Base-by-base conservation (phyloP, 441 rosid species). In the Gossypium trilobum region DNA sequence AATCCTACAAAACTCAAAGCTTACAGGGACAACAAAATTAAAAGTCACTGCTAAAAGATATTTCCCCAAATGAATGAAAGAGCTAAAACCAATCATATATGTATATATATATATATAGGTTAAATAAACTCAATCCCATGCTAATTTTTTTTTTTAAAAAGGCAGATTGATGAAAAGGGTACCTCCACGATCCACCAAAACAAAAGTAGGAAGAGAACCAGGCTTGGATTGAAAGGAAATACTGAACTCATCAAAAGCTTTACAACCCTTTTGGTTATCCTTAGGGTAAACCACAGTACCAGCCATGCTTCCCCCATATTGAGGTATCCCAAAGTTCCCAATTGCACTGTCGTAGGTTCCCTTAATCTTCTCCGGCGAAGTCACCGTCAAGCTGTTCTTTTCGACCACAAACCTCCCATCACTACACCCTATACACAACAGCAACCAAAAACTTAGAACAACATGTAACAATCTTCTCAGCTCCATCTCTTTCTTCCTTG, bases 251-350 rank as follows among this genome's bases (percentile, higher is more conserved):
- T 84, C 80, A 63, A 91, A 92, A 52, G 81, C 91, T 29, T 82
- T 87, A 27, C 99, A 95, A 1, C 90, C 96, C 78, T 93, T 90
- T 77, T 42, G 85, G 77, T 95, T 93, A 66, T 89, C 86, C 70
- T 85, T 89, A 0, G 96, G 97, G 68, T 91, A 95, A 68, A 79
- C 58, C n/a, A 91, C 98, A 19, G 87, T 78, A 0, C 98, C 99
- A 0, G 97, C 96, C 99, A 95, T 87, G 80, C 95, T 92, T 20
- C 99, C 99, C 2, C 99, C 99, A 80, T 95, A 95, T 78, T 95
- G 93, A 31, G 99, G 99, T 54, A 95, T 89, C 85, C 99, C 99
- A 27, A 95, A 95, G 85, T 95, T 95, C 3, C 98, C 99, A 54
- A 95, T 95, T 2, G 98, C 99, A 83, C 93, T 88, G 60, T 95